Evolutionary conservation across 2,329 filamentous ascomycete genomes (phyloP).

Genomic region (Neonectria neomacrospora): DNA sequence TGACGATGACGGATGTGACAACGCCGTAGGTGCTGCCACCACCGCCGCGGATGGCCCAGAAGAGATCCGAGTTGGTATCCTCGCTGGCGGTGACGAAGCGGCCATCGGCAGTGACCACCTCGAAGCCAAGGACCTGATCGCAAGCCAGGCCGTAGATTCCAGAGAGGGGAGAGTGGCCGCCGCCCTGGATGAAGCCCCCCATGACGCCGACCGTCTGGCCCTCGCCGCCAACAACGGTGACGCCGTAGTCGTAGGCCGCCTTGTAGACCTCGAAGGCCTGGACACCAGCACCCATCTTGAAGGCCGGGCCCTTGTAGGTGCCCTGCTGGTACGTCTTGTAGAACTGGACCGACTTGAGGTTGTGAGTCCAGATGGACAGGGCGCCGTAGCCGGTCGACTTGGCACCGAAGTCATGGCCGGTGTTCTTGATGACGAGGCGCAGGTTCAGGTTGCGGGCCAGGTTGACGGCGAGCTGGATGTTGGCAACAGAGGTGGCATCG

Average conservation of each 20-base stretch:
- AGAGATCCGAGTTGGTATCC: constrained; percentile 63
- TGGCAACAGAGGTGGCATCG: constrained; percentile 53
- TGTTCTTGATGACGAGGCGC: constrained; percentile 61
- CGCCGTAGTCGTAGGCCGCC: constrained; percentile 57
- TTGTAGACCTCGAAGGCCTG: constrained; percentile 58
- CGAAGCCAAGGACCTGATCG: constrained; percentile 66
- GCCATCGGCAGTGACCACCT: constrained; percentile 64
- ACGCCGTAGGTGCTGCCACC: constrained; percentile 62
- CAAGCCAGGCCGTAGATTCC: constrained; percentile 66
- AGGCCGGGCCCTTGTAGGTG: constrained; percentile 61
- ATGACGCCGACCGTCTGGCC: constrained; percentile 65
- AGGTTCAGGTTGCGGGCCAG: constrained; percentile 58
- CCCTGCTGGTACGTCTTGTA: constrained; percentile 52
- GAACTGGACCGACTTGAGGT: constrained; percentile 54
- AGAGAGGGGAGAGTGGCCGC: constrained; percentile 65
- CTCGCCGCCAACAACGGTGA: constrained; percentile 64
- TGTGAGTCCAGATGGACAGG: constrained; percentile 54
- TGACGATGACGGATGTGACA: constrained; percentile 52
- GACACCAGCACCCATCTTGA: constrained; percentile 65
- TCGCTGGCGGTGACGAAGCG: constrained; percentile 55
- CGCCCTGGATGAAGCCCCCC: constrained; percentile 71
- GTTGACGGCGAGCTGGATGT: constrained; percentile 59
- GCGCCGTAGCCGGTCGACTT: constrained; percentile 65
- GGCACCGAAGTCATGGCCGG: constrained; percentile 64
- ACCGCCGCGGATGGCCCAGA: constrained; percentile 69